Evolutionary conservation across 352 stramenopile species (phyloP).

Genomic region (Phytophthora ohioensis): DNA sequence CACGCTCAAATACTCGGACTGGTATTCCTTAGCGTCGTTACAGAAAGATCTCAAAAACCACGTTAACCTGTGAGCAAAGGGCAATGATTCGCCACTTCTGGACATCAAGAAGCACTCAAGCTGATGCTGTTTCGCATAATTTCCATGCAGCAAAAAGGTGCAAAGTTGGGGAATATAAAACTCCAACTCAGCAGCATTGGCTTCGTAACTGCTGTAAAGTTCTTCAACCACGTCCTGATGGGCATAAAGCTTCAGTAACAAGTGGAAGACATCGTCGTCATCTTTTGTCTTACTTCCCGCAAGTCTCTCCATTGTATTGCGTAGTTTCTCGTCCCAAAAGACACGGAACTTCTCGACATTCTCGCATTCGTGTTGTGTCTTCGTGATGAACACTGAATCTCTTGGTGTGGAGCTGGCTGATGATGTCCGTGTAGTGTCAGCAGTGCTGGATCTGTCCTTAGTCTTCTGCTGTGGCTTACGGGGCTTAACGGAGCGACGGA

Average conservation of each 20-base stretch:
- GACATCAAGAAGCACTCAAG: conserved; percentile 90
- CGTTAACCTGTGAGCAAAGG: conserved; percentile 84
- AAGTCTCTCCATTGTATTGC: conserved; percentile 65
- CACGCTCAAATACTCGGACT: conserved; percentile 83
- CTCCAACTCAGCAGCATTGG: conserved; percentile 76
- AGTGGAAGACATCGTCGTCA: conserved; percentile 67
- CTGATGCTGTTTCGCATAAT: conserved; percentile 86
- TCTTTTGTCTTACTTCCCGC: conserved; percentile 37
- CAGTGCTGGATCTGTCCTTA: conserved; percentile 38
- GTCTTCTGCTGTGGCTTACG: conserved; percentile 33
- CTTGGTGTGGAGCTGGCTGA: conserved; percentile 42
- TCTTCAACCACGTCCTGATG: conserved; percentile 85
- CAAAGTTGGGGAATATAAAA: conserved; percentile 93
- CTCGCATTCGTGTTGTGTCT: conserved; percentile 33
- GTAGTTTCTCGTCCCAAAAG: conserved; percentile 86
- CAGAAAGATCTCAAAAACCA: conserved; percentile 93
- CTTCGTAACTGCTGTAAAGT: conserved; percentile 76
- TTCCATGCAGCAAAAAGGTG: conserved; percentile 86
- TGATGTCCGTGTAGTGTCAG: conserved; percentile 39
- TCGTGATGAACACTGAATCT: conserved; percentile 22
- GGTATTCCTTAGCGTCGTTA: conserved; percentile 63
- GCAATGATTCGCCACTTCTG: conserved; percentile 78
- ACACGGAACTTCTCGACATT: conserved; percentile 75
- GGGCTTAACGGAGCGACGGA: conserved; percentile 26
- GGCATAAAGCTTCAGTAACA: conserved; percentile 82